Percentiles rank a stretch among this genome's conserved stretches.
These are phyloP conservation scores for Microbotryum saponariae DNA, from an alignment of 1,284 basidiomycete species.

Conservation along the genomic window DNA sequence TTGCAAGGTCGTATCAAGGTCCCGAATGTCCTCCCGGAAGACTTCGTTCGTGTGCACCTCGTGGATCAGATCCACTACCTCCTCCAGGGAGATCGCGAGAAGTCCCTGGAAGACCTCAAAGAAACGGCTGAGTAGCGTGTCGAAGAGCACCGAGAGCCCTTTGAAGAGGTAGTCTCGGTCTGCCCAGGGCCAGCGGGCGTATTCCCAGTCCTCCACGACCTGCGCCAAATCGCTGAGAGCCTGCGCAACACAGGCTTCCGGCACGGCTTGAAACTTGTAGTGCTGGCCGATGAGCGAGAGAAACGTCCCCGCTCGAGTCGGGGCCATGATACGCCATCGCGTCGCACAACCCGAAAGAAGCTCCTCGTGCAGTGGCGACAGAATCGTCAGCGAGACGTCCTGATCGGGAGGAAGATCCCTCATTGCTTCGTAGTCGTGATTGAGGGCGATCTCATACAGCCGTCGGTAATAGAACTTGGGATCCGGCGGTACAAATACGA, in stretches of 20 bases:
- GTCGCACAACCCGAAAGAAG: conserved; percentile 79
- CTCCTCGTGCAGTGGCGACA: conserved; percentile 72
- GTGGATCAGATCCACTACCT: conserved; percentile 54
- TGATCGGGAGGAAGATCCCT: conserved; percentile 85
- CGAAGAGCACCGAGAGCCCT: conserved; percentile 55
- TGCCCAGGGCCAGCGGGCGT: conserved; percentile 60
- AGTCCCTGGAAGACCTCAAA: conserved; percentile 74
- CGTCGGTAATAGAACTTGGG: conserved; percentile 76
- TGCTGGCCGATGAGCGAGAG: conserved; percentile 78
- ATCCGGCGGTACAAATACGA: conserved; percentile 85
- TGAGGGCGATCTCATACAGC: conserved; percentile 73
- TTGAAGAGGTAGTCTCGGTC: conserved; percentile 47
- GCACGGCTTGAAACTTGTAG: conserved; percentile 51
- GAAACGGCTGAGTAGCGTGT: conserved; percentile 73
- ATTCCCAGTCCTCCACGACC: conserved; percentile 55
- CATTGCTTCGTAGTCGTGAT: conserved; percentile 82
- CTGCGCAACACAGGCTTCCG: conserved; percentile 82
- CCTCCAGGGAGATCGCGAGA: conserved; percentile 60
- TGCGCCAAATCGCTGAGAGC: conserved; percentile 67
- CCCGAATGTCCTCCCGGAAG: conserved; percentile 33
- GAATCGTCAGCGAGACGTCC: conserved; percentile 87
- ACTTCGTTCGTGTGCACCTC: conserved; percentile 35
- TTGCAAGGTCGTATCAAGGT: conserved; percentile 37
- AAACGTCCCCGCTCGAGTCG: conserved; percentile 72
- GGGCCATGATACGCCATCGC: conserved; percentile 77